Base-by-base conservation (phyloP, 2,329 filamentous ascomycete genomes). In the Aureobasidium musti region DNA sequence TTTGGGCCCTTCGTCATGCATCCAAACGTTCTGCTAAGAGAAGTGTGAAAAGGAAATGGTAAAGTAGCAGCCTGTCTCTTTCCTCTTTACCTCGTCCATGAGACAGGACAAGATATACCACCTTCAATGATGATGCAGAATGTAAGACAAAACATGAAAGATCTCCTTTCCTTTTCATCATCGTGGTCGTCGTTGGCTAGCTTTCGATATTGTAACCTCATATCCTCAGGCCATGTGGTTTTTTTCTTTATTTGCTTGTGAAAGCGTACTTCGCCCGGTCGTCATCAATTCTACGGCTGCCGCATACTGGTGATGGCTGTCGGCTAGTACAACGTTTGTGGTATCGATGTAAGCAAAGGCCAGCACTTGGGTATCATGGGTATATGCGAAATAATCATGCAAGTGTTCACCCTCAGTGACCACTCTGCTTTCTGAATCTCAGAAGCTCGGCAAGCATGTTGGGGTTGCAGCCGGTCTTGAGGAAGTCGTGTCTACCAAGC, bases 401-500 rank as follows among this genome's bases (percentile, higher is more conserved):
- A 19, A 19, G 30, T 47, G 5, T n/a, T 37, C 45, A 50, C 28
- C 11, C 30, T 65, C 41, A 70, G 57, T 64, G 65, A 11, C 57
- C 56, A 56, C 66, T 67, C 66, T 67, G 69, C 82, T 92, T 92
- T 68, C 81, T 77, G 82, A 95, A 99, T 65, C 91, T 89, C 69
- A 99, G 84, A 69, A 99, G 81, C 74, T 97, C 93, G 21, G 92
- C 88, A 71, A 99, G 82, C 77, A 91, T 96, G 54, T 84, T 85
- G 66, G 95, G 82, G 65, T 89, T 88, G 82, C 94, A 98, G 23
- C 95, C 94, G 73, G 91, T 91, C 82, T 93, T 92, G 76, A 99
- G 80, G 82, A 99, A 99, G 73, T 98, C 95, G 76, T 98, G 93
- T 68, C 89, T 87, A 69, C 98, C 82, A 59, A 99, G 83, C 80